These are phyloP conservation scores for Herpetomonas tarakana DNA, from an alignment of 208 protist species.

Conservation along the genomic window DNA sequence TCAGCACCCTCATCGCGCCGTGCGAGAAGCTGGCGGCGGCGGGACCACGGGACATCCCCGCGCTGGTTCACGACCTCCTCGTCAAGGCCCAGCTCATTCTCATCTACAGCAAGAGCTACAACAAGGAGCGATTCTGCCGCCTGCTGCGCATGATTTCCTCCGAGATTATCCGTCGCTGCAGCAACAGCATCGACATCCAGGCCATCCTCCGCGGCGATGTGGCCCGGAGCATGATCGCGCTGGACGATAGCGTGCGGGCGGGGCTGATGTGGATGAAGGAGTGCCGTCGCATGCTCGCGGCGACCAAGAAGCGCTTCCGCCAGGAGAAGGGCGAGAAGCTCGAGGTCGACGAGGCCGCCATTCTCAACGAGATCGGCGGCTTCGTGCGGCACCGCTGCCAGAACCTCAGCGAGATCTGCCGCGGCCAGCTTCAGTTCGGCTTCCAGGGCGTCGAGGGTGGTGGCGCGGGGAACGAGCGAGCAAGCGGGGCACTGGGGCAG, in stretches of 20 bases:
- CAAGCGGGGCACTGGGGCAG: not conserved
- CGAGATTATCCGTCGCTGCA: constrained; percentile 96
- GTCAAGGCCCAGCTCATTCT: constrained; percentile 93
- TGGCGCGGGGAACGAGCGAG: constrained; percentile 17
- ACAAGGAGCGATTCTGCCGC: constrained; percentile 92
- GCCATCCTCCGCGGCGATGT: constrained; percentile 96
- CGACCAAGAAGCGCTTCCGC: constrained; percentile 74
- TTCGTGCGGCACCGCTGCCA: constrained; percentile 97
- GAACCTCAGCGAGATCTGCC: constrained; percentile 96
- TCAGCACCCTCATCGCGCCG: constrained; percentile 92
- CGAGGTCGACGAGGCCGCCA: constrained; percentile 87
- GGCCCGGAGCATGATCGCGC: constrained; percentile 79
- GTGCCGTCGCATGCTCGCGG: constrained; percentile 85
- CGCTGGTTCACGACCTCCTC: constrained; percentile 90
- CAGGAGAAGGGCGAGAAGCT: constrained; percentile 87
- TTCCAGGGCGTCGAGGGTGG: constrained; percentile 51
- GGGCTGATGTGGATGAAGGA: constrained; percentile 93
- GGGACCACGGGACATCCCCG: constrained; percentile 88
- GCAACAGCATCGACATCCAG: constrained; percentile 88
- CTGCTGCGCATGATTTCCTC: constrained; percentile 95
- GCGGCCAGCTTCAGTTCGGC: constrained; percentile 96
- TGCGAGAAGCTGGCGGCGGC: constrained; percentile 88
- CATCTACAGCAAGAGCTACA: constrained; percentile 93
- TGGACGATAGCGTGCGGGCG: constrained; percentile 89
- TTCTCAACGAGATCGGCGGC: constrained; percentile 97